Conservation (phyloP, 192 early-diverging fungal species). For the Coemansia sp. region DNA sequence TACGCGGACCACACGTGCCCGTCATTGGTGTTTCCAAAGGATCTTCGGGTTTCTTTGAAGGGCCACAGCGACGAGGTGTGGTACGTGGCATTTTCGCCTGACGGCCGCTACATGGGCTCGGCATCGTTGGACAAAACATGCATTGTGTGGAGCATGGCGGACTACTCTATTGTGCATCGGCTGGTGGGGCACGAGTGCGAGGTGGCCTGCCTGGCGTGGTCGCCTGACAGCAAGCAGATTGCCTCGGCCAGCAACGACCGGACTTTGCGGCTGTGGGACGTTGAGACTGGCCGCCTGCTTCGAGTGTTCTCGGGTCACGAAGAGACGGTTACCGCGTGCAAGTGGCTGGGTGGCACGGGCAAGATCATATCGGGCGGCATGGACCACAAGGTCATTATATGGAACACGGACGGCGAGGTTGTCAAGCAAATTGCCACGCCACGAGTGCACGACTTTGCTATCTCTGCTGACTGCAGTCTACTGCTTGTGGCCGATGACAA, state of each 20-base stretch:
- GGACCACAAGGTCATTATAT: slow-evolving; percentile 62
- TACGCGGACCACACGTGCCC: slow-evolving; percentile 48
- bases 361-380: slow-evolving; percentile 81
- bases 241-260: slow-evolving; percentile 79
- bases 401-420: slow-evolving; percentile 34
- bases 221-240: slow-evolving; percentile 73
- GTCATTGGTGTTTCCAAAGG: slow-evolving; percentile 28
- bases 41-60: slow-evolving; percentile 52
- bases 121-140: slow-evolving; percentile 82
- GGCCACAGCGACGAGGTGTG: slow-evolving; percentile 93
- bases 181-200: slow-evolving; percentile 63
- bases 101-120: slow-evolving; percentile 85
- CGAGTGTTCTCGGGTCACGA: slow-evolving; percentile 63
- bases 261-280: slow-evolving; percentile 78
- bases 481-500: slow-evolving; percentile 49
- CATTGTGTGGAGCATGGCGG: slow-evolving; percentile 83
- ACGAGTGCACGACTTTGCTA: slow-evolving; percentile 48
- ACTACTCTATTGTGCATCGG: slow-evolving; percentile 26
- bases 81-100: slow-evolving; percentile 88
- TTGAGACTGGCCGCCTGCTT: slow-evolving; percentile 60
- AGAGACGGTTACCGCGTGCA: slow-evolving; percentile 76
- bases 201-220: slow-evolving; percentile 86
- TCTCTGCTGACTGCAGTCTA: slow-evolving; percentile 26
- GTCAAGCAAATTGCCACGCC: slow-evolving; percentile 42
- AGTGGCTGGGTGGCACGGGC: slow-evolving; percentile 81